phyloP scores from a whole-genome alignment of 768 basidiomycete species.

The Trametopsis cervina region DNA sequence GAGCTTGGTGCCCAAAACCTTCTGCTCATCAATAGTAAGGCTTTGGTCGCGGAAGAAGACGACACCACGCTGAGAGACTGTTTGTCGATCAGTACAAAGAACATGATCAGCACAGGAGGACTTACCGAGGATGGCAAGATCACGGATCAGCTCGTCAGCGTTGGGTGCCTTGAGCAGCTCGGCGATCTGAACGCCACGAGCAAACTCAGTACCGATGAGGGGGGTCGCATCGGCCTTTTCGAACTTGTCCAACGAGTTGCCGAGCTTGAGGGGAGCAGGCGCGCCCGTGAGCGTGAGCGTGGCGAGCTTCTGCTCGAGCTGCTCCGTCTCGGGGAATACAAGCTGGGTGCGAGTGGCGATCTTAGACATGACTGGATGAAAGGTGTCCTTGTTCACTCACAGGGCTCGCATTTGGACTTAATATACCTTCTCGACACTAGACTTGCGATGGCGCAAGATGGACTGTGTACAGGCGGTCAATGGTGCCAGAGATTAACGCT shows the following conservation, averaged over 20 bases:
- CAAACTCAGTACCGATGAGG: constrained; percentile 6
- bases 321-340: constrained; percentile 4
- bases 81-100: background rate
- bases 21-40: constrained; percentile 25
- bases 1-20: constrained; percentile 22
- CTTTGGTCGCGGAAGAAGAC: constrained; percentile 30
- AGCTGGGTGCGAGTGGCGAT: background rate
- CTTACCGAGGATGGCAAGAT: constrained; percentile 1
- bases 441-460: no score
- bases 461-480: no score
- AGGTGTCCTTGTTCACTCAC: no score
- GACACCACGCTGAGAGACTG: constrained; percentile 19
- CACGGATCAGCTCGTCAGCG: constrained; percentile 4
- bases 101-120: background rate
- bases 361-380: background rate
- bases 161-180: constrained; percentile 4
- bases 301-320: constrained; percentile 9
- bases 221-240: constrained; percentile 4
- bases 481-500: no score
- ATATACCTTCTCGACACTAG: no score
- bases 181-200: background rate
- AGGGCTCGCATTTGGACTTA: no score
- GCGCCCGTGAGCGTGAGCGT: constrained; percentile 1
- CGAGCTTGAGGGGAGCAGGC: constrained; percentile 3
- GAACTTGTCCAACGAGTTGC: constrained; percentile 1